These are phyloP conservation scores for Lactarius hatsudake DNA, from an alignment of 768 basidiomycete genomes.

Conservation along the genomic window DNA sequence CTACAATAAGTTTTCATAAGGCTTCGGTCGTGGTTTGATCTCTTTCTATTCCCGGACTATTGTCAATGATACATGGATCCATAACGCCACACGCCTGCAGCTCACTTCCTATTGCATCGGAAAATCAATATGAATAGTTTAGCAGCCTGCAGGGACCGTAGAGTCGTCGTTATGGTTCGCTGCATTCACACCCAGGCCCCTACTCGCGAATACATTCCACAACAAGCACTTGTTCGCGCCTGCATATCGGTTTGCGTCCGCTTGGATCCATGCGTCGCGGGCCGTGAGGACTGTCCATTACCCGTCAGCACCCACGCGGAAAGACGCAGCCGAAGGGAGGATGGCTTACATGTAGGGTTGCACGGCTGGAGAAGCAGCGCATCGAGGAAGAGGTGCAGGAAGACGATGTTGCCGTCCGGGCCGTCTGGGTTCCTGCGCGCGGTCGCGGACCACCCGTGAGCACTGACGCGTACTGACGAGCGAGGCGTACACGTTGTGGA, in stretches of 20 bases:
- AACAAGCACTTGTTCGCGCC: constrained; percentile 47
- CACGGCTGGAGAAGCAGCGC: constrained; percentile 47
- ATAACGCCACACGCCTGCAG: too few species aligned
- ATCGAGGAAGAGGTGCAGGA: constrained; percentile 51
- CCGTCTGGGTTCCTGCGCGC: constrained; percentile 43
- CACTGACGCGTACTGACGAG: constrained; percentile 31
- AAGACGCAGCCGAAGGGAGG: background rate
- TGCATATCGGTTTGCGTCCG: constrained; percentile 46
- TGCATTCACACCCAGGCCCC: constrained; percentile 47
- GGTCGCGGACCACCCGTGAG: constrained; percentile 34
- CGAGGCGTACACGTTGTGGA: constrained; percentile 38
- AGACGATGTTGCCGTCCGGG: constrained; percentile 48
- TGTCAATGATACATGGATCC: too few species aligned
- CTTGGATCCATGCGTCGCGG: constrained; percentile 52
- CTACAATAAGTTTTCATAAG: too few species aligned
- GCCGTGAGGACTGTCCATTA: constrained; percentile 40
- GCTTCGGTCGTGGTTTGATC: background rate
- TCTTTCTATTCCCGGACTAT: too few species aligned
- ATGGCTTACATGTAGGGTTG: constrained; percentile 47
- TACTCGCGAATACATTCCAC: constrained; percentile 47
- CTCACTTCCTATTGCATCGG: too few species aligned
- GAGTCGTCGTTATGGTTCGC: constrained; percentile 35
- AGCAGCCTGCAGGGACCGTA: constrained; percentile 35
- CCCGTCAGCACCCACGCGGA: background rate
- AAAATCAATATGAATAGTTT: background rate